Conservation (phyloP, 495 filamentous ascomycete genomes). For the Aspergillus incahuasiensis region DNA sequence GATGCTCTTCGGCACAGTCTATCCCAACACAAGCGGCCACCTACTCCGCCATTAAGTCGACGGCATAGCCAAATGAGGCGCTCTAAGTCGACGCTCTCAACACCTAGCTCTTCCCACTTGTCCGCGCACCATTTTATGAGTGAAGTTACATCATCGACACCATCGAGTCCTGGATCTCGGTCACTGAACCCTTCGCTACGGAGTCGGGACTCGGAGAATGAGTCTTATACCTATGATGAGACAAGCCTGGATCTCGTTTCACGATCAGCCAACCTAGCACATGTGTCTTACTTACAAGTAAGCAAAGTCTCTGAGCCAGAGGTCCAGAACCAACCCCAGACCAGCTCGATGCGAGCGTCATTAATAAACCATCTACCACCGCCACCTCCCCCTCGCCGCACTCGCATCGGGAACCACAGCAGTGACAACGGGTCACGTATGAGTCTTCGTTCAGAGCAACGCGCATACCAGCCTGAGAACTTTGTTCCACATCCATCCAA, state of each 20-base stretch:
- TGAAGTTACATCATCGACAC: constrained; percentile 25
- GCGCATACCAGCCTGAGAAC: constrained; percentile 15
- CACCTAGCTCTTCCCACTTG: constrained; percentile 29
- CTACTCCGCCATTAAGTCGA: constrained; percentile 46
- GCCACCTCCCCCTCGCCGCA: constrained; percentile 57
- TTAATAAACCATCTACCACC: constrained; percentile 38
- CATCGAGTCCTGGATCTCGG: constrained; percentile 32
- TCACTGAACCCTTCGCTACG: constrained; percentile 16
- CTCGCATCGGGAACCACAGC: constrained; percentile 50
- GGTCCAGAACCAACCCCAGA: constrained; percentile 2
- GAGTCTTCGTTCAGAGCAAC: constrained; percentile 20
- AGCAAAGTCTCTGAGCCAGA: constrained; percentile 3
- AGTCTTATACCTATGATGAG: constrained; percentile 5
- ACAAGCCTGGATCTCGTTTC: neutral
- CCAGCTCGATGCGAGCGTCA: constrained; percentile 23
- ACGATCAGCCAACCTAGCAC: constrained; percentile 4
- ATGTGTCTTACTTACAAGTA: neutral
- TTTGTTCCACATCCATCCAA: constrained; percentile 30
- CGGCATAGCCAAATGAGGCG: constrained; percentile 46
- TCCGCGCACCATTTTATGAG: constrained; percentile 25
- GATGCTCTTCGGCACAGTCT: constrained; percentile 33
- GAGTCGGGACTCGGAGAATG: constrained; percentile 12
- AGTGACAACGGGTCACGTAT: constrained; percentile 25
- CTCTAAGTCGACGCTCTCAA: constrained; percentile 35
- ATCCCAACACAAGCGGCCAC: constrained; percentile 42